Base-by-base conservation (phyloP, 805 yeast species). In the Suhomyces faveliae region DNA sequence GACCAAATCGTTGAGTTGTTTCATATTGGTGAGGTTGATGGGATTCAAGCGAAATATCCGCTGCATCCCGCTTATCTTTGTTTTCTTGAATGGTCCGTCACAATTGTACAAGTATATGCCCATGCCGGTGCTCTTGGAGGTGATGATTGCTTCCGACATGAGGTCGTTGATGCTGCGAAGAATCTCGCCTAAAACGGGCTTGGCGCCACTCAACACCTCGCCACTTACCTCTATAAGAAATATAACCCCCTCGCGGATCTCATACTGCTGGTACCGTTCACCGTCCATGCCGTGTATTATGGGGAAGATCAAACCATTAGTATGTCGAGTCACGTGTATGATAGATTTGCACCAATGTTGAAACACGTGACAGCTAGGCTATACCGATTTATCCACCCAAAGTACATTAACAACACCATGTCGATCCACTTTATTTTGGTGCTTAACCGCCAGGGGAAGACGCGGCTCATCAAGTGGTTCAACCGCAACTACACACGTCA, bases 371-470 rank as follows among this genome's bases (percentile, higher is more conserved):
- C 15, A 12, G 13, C 12, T 1, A 9, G 1, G 21, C 17, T 33
- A 33, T 33, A 33, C 37, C n/a, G 37, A 33, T 33, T 10, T 17
- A 33, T 33, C 37, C 37, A 33, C 7, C 17, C 15, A 33, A 10
- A 13, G 7, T 15, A 33, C 21, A 6, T 10, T 1, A 6, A 33
- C 27, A 33, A 1, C 20, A n/a, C 25, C 38, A 89, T 90, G 96
- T 77, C 89, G 4, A 78, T 91, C 13, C 90, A 89, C 54, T 92
- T 81, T 68, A 74, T 92, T 35, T 67, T 91, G 37, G 85, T 92
- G 40, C 83, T 92, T 63, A 92, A 92, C 63, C 78, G 96, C 49
- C 97, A 92, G 68, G 98, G 99, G n/a, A 87, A 87, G 54, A 81
- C 92, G 19, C 79, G 99, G 50, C 70, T 92, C 12, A 84, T 88